phyloP scores from a whole-genome alignment of 2,329 filamentous ascomycete genomes.

The Ophioceras dolichostomum region DNA sequence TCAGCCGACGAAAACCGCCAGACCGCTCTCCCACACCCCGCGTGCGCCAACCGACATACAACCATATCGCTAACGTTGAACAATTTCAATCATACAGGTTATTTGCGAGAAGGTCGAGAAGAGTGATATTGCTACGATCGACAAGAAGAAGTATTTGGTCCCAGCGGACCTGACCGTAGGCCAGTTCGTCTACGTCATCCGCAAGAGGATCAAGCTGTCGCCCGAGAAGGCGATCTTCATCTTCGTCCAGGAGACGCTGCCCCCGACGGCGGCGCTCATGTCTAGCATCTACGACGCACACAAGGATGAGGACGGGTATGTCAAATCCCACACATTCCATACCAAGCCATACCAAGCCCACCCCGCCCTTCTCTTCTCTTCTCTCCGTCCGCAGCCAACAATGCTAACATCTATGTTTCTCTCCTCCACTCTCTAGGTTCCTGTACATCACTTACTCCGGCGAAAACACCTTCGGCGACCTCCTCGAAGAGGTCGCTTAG shows the following conservation, averaged over 20 bases:
- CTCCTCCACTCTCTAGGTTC: slow-evolving; percentile 53
- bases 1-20: too few species aligned
- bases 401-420: too few species aligned
- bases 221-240: slow-evolving; percentile 99
- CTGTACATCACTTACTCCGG: slow-evolving; percentile 99
- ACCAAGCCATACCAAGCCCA: too few species aligned
- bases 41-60: too few species aligned
- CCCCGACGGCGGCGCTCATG: slow-evolving; percentile 94
- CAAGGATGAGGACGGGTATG: slow-evolving; percentile 68
- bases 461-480: slow-evolving; percentile 88
- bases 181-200: slow-evolving; percentile 98
- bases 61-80: too few species aligned
- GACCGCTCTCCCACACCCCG: too few species aligned
- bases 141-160: slow-evolving; percentile 99
- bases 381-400: too few species aligned
- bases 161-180: slow-evolving; percentile 95
- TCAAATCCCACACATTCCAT: too few species aligned
- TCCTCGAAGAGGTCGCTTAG: slow-evolving; percentile 1
- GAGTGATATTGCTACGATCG: slow-evolving; percentile 97
- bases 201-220: slow-evolving; percentile 98
- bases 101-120: slow-evolving; percentile 99
- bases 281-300: slow-evolving; percentile 99
- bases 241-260: slow-evolving; percentile 97
- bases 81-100: too few species aligned
- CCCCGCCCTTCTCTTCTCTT: background rate